Evolutionary conservation across 2,329 filamentous ascomycete genomes (phyloP).

Genomic region (Monilinia vaccinii-corymbosi): DNA sequence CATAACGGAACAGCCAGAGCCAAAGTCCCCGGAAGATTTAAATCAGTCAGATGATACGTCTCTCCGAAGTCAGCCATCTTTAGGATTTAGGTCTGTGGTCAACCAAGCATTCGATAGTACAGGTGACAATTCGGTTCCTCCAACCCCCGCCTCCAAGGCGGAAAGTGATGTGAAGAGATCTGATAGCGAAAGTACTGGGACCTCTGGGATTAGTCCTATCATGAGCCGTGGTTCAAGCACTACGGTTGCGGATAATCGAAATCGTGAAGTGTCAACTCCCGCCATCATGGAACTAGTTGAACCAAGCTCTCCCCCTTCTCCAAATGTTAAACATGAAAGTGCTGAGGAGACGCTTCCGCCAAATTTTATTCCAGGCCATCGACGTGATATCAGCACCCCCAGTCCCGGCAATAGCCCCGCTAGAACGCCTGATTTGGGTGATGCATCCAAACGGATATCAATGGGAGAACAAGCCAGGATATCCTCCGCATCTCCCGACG

Average conservation of each 20-base stretch:
- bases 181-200: conserved; percentile 50
- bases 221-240: conserved; percentile 45
- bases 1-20: background rate
- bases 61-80: conserved; percentile 43
- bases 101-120: conserved; percentile 54
- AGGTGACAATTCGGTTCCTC: conserved; percentile 42
- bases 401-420: conserved; percentile 51
- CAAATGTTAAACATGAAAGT: conserved; percentile 7
- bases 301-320: conserved; percentile 17
- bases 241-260: conserved; percentile 25
- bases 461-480: conserved; percentile 37
- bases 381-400: conserved; percentile 49
- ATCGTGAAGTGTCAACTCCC: conserved; percentile 36
- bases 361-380: conserved; percentile 43
- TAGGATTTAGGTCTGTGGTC: conserved; percentile 51
- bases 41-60: conserved; percentile 14
- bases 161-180: conserved; percentile 45
- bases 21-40: background rate
- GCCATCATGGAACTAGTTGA: conserved; percentile 44
- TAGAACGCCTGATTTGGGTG: conserved; percentile 44
- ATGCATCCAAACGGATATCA: conserved; percentile 30
- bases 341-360: conserved; percentile 15
- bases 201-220: conserved; percentile 49
- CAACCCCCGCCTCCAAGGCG: conserved; percentile 40
- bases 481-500: conserved; percentile 7